Conservation (phyloP, 2,329 filamentous ascomycete genomes). For the Cordyceps cicadae region DNA sequence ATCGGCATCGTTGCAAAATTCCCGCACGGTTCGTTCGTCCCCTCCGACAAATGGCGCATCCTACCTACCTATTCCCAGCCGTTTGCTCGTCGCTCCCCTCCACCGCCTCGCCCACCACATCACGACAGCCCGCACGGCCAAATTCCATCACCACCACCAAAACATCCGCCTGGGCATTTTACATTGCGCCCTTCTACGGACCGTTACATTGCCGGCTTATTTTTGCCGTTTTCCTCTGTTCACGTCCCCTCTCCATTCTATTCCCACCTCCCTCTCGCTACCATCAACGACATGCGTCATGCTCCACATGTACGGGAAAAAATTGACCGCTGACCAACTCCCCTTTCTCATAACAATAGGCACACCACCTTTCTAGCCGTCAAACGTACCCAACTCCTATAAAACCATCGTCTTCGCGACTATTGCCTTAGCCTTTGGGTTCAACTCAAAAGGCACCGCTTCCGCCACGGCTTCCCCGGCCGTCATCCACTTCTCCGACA, state of each 20-base stretch:
- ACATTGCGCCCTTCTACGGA: background rate
- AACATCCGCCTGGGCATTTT: background rate
- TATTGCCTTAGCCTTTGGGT: conserved; percentile 46
- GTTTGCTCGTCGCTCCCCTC: background rate
- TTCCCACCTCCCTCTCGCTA: background rate
- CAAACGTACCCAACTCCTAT: background rate
- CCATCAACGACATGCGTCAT: background rate
- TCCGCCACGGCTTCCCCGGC: conserved; percentile 55
- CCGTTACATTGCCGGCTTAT: background rate
- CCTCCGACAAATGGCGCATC: conserved; percentile 10
- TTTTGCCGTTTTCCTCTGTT: background rate
- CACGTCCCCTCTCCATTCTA: background rate
- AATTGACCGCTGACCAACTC: conserved; percentile 12
- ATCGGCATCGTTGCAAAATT: background rate
- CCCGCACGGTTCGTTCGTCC: conserved; percentile 3
- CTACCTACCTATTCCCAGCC: background rate
- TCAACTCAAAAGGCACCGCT: conserved; percentile 54
- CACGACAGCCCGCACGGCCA: background rate
- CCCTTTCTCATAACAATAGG: conserved; percentile 1
- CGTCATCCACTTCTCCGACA: conserved; percentile 55
- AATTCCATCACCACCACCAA: background rate
- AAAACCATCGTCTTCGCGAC: conserved; percentile 1
- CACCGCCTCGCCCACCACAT: background rate
- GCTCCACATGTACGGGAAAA: conserved; percentile 10
- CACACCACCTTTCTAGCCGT: background rate